phyloP scores from a whole-genome alignment of 2,329 filamentous ascomycete species.

The Penicillium concentricum region DNA sequence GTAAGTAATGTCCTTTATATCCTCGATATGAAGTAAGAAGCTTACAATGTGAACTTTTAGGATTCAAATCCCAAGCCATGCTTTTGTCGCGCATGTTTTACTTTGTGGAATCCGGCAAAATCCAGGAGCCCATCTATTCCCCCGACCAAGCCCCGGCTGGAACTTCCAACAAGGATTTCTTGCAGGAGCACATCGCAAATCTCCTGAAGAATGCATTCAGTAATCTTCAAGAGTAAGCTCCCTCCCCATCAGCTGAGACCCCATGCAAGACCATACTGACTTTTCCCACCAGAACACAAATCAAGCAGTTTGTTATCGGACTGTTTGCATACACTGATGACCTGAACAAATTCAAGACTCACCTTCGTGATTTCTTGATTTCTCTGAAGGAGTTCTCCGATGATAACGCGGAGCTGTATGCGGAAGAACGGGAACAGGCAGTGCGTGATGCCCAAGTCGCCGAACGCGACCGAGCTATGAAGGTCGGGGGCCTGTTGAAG shows the following conservation, averaged over 20 bases:
- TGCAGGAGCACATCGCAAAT: constrained; percentile 81
- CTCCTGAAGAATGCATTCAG: constrained; percentile 87
- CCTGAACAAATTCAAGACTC: constrained; percentile 91
- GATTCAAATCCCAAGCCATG: constrained; percentile 97
- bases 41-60: constrained; percentile 26
- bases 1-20: constrained; percentile 30
- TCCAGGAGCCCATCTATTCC: constrained; percentile 86
- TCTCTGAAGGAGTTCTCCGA: constrained; percentile 95
- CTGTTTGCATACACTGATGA: constrained; percentile 86
- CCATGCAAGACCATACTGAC: constrained; percentile 9
- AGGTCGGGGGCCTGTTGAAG: constrained; percentile 93
- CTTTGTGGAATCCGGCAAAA: constrained; percentile 86
- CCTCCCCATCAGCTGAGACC: neutral
- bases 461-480: constrained; percentile 87
- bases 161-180: constrained; percentile 86
- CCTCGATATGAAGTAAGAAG: neutral
- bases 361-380: constrained; percentile 94
- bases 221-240: constrained; percentile 80
- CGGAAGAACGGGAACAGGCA: constrained; percentile 91
- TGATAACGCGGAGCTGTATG: constrained; percentile 90
- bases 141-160: constrained; percentile 78
- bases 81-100: constrained; percentile 94
- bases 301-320: constrained; percentile 83
- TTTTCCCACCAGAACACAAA: constrained; percentile 65
- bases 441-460: constrained; percentile 80